phyloP scores from a whole-genome alignment of 192 early-diverging fungal species.

The Linnemannia elongata region DNA sequence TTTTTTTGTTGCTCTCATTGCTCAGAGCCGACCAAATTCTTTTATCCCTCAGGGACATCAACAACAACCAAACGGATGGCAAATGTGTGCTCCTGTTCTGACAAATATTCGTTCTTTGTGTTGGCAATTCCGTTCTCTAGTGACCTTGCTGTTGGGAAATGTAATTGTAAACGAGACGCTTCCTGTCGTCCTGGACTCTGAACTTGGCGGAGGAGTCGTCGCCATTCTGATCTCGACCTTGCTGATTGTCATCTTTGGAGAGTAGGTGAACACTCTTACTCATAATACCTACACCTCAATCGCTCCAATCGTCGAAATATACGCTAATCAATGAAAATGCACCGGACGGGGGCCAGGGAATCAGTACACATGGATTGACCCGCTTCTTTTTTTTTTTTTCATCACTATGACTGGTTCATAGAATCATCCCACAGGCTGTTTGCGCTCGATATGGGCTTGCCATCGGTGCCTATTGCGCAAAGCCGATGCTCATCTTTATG shows the following conservation, averaged over 20 bases:
- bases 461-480: slow-evolving; percentile 91
- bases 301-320: background rate
- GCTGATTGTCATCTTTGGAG: slow-evolving; percentile 92
- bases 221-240: slow-evolving; percentile 88
- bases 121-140: slow-evolving; percentile 63
- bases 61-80: background rate
- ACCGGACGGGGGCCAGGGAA: background rate
- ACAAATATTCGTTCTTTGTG: background rate
- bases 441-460: slow-evolving; percentile 90
- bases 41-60: background rate
- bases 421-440: slow-evolving; percentile 92
- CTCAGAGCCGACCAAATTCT: background rate
- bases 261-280: slow-evolving; percentile 59
- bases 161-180: slow-evolving; percentile 93
- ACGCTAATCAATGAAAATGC: background rate
- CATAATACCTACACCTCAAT: too few relatives aligned
- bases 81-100: background rate
- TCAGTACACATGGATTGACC: too few relatives aligned
- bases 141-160: slow-evolving; percentile 90
- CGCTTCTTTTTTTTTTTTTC: background rate
- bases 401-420: background rate
- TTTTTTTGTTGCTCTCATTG: background rate
- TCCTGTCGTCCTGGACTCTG: slow-evolving; percentile 81
- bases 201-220: slow-evolving; percentile 79
- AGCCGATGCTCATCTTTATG: slow-evolving; percentile 45